Evolutionary conservation across 345 rosid species (phyloP), one percentile per base, ranked within the genome.

Genomic region (Diplotaxis tenuifolia): DNA sequence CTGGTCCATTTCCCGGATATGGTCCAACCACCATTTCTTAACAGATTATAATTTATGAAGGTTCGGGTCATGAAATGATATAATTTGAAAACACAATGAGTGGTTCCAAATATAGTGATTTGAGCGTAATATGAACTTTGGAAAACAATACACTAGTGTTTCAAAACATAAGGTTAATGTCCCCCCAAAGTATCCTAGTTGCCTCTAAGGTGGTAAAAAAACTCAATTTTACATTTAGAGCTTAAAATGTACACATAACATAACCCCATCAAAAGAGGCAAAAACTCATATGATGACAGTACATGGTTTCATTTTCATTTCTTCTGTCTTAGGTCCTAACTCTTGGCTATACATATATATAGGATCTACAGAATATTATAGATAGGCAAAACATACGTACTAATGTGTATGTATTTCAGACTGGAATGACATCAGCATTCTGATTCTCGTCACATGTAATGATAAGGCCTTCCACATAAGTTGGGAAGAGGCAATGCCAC

Each of bases 391-490:
- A 72, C 71, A 56, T 27, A 29, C 18, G 55, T 55, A 69, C 69
- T 16, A 16, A 20, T 58, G 21, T 67, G 21, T 56, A n/a, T n/a
- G 78, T 81, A 75, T 83, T 52, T 68, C 49, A 93, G 79, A 93
- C 97, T 0, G 96, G 90, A 76, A 93, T 82, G 19, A 93, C 97
- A 27, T 93, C 96, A 7, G 68, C 70, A 11, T 87, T 82, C 72
- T 85, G 90, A 78, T 74, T 86, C 16, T 90, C 97, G 20, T 91
- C 96, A 50, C 91, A 88, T 1, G 87, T 86, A 79, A 93, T 65
- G 34, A 93, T 73, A 36, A 91, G 89, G 47, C 98, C 98, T 68
- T 88, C 94, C 7, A 85, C 92, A 2, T 84, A 86, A 6, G 92
- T 76, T 1, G 98, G 96, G 20, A 89, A 83, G 61, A 93, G 94